Evolutionary conservation across 192 early-diverging fungal species (phyloP).

Genomic region (Coemansia sp.): DNA sequence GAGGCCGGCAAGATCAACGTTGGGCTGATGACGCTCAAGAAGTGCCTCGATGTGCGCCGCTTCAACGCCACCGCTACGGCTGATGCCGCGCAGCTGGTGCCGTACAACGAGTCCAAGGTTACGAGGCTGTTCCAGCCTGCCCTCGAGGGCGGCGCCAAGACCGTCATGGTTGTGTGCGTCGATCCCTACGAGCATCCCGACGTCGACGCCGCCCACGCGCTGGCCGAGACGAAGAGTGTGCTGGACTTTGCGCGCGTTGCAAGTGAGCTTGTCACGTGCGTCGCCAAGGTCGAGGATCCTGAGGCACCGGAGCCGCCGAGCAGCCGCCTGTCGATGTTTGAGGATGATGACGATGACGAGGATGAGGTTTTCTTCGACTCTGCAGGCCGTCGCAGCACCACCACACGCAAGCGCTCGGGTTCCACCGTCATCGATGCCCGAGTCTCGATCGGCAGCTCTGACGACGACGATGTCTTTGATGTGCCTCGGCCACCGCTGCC

Average conservation of each 20-base stretch:
- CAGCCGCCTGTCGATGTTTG: slow-evolving; percentile 5
- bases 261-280: slow-evolving; percentile 57
- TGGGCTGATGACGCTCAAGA: slow-evolving; percentile 69
- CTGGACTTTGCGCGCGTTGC: slow-evolving; percentile 69
- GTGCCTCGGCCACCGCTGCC: background rate
- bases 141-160: slow-evolving; percentile 62
- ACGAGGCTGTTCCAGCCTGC: slow-evolving; percentile 68
- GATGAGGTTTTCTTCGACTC: slow-evolving; percentile 48
- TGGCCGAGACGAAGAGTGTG: slow-evolving; percentile 56
- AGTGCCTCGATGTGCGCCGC: slow-evolving; percentile 68
- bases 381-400: background rate
- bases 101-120: slow-evolving; percentile 70
- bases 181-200: slow-evolving; percentile 63
- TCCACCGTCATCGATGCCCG: background rate
- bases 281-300: slow-evolving; percentile 42
- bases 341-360: slow-evolving; percentile 1
- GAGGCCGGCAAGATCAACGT: slow-evolving; percentile 73
- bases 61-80: slow-evolving; percentile 43
- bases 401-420: slow-evolving; percentile 19
- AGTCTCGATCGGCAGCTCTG: background rate
- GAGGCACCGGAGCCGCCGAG: background rate
- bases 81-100: slow-evolving; percentile 51
- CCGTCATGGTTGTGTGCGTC: slow-evolving; percentile 65
- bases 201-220: slow-evolving; percentile 29
- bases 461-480: slow-evolving; percentile 10